Evolutionary conservation across 495 filamentous ascomycete genomes (phyloP).

Genomic region (Tuber aestivum): DNA sequence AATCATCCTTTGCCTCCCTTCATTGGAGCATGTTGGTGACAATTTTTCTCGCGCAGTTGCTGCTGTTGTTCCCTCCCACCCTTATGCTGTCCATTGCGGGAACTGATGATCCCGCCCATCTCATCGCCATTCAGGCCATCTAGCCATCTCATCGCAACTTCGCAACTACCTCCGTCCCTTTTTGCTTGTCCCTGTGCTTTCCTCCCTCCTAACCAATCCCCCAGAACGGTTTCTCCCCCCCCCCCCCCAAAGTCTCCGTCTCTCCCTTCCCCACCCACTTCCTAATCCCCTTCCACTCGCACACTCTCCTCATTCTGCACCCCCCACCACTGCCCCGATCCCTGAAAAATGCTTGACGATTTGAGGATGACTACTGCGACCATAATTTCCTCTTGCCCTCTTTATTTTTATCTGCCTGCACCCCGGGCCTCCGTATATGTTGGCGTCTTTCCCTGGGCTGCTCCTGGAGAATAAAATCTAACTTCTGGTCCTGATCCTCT

Average conservation of each 20-base stretch:
- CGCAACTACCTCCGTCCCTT: slow-evolving; percentile 11
- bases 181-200: slow-evolving; percentile 8
- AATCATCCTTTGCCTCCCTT: background rate
- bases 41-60: background rate
- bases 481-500: slow-evolving; percentile 22
- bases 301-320: slow-evolving; percentile 17
- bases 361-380: slow-evolving; percentile 30
- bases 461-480: slow-evolving; percentile 33
- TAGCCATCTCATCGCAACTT: slow-evolving; percentile 3
- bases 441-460: slow-evolving; percentile 34
- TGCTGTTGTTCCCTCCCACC: background rate
- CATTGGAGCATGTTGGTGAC: background rate
- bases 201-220: slow-evolving; percentile 9
- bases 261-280: no score
- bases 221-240: background rate
- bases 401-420: slow-evolving; percentile 26
- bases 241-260: slow-evolving; percentile 5
- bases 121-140: background rate
- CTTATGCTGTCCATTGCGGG: slow-evolving; percentile 1
- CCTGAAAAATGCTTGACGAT: slow-evolving; percentile 35
- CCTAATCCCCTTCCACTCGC: slow-evolving; percentile 13
- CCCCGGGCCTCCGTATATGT: slow-evolving; percentile 13
- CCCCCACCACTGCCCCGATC: slow-evolving; percentile 24
- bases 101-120: background rate
- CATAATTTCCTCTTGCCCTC: slow-evolving; percentile 32